Conservation (phyloP, 768 basidiomycete genomes). For the Lentinus tigrinus region DNA sequence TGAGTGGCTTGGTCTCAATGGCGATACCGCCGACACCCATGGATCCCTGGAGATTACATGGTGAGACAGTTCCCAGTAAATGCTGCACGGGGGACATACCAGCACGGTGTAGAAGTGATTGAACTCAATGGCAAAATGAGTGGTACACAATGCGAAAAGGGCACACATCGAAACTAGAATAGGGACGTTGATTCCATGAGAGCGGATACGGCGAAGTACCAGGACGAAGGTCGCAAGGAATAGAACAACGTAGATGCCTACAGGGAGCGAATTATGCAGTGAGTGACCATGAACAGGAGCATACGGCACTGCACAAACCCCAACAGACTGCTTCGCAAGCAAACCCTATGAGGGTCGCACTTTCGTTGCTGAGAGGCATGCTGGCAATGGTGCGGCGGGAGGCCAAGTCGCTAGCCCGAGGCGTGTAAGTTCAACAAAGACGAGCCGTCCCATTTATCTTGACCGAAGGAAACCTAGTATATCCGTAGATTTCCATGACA, state of each 20-base stretch:
- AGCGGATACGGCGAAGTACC: neutral
- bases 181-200: neutral
- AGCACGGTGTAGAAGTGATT: constrained; percentile 33
- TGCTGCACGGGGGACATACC: constrained; percentile 29
- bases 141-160: constrained; percentile 7
- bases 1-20: constrained; percentile 30
- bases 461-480: too few relatives aligned
- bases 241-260: neutral
- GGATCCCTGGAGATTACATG: constrained; percentile 14
- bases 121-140: constrained; percentile 35
- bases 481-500: too few relatives aligned
- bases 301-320: too few relatives aligned
- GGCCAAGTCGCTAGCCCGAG: too few relatives aligned
- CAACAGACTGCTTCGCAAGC: too few relatives aligned
- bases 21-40: constrained; percentile 28
- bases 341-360: too few relatives aligned
- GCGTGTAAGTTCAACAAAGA: too few relatives aligned
- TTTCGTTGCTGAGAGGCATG: neutral
- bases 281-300: too few relatives aligned
- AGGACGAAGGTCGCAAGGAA: neutral
- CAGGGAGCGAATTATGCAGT: too few relatives aligned
- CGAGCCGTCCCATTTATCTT: too few relatives aligned
- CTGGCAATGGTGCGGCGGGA: too few relatives aligned
- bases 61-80: too few relatives aligned
- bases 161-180: neutral